phyloP scores from a whole-genome alignment of 768 basidiomycete genomes.

The Cystobasidium onofrii region DNA sequence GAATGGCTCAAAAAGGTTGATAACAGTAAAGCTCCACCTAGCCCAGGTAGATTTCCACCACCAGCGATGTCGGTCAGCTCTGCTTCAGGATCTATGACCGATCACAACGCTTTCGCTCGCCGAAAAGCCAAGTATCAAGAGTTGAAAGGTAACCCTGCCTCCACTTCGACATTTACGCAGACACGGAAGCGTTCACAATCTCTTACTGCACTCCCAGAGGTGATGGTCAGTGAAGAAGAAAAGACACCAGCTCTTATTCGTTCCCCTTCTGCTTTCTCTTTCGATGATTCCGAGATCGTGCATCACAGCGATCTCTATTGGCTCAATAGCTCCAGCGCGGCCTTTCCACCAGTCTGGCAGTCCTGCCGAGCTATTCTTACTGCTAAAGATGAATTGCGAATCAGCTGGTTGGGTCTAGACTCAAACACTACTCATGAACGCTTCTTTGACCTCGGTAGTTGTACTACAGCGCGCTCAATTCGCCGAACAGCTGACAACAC shows the following conservation, averaged over 20 bases:
- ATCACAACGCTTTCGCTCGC: background rate
- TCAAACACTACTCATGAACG: conserved; percentile 11
- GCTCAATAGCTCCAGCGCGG: conserved; percentile 26
- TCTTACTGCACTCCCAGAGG: background rate
- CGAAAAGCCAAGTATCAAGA: background rate
- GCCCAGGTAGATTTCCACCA: background rate
- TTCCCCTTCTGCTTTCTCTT: background rate
- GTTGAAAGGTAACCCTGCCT: background rate
- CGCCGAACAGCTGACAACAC: background rate
- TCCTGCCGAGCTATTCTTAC: conserved; percentile 18
- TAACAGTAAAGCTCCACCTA: background rate
- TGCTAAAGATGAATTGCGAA: conserved; percentile 1
- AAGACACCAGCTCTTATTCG: background rate
- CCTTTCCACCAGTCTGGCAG: conserved; percentile 10
- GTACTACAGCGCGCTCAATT: conserved; percentile 7
- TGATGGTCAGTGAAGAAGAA: background rate
- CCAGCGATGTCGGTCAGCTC: background rate
- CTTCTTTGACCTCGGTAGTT: background rate
- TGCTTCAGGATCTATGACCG: background rate
- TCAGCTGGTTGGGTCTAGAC: conserved; percentile 3
- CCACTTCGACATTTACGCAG: background rate
- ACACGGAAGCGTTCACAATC: background rate
- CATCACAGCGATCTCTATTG: conserved; percentile 24
- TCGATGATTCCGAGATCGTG: conserved; percentile 3
- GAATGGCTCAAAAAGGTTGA: conserved; percentile 23